Conservation (phyloP, 2,329 filamentous ascomycete species). For the Ophioceras dolichostomum region DNA sequence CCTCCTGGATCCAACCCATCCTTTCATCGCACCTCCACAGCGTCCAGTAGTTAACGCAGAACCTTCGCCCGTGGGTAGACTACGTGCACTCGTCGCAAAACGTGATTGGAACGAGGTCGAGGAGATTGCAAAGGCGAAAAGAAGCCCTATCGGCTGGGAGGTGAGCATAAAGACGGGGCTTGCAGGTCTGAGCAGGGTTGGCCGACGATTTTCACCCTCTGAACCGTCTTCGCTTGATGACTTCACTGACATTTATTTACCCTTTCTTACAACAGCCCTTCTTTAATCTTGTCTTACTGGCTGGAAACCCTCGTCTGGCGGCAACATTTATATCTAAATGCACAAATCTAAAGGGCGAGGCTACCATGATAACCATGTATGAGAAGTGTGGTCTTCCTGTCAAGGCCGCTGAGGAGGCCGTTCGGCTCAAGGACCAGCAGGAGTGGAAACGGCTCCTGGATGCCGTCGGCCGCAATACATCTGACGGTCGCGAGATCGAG, state of each 20-base stretch:
- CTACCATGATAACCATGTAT: conserved; percentile 84
- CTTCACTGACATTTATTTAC: not conserved
- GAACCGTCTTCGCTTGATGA: not conserved
- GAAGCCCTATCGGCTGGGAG: conserved; percentile 94
- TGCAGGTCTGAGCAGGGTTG: too few relatives aligned
- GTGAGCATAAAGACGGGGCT: conserved; percentile 45
- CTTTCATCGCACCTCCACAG: not conserved
- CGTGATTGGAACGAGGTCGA: conserved; percentile 90
- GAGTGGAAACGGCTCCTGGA: conserved; percentile 61
- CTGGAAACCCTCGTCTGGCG: conserved; percentile 81
- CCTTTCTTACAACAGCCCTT: conserved; percentile 67
- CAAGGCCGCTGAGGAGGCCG: conserved; percentile 84
- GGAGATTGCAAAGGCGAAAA: conserved; percentile 65
- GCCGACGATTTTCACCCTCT: not conserved
- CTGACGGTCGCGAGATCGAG: conserved; percentile 68
- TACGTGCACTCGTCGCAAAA: conserved; percentile 80
- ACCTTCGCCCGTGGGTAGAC: too few relatives aligned
- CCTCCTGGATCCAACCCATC: not conserved
- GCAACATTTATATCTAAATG: conserved; percentile 81
- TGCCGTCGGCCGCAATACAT: conserved; percentile 58
- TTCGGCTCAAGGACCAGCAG: conserved; percentile 66
- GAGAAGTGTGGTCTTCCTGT: conserved; percentile 85
- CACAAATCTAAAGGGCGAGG: conserved; percentile 52
- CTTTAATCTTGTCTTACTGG: conserved; percentile 77
- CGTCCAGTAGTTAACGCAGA: too few relatives aligned